Percentiles rank a stretch among this genome's conserved stretches.
Evolutionary conservation across 1,284 basidiomycete genomes (phyloP).

Genomic region (Leucoagaricus sp.): DNA sequence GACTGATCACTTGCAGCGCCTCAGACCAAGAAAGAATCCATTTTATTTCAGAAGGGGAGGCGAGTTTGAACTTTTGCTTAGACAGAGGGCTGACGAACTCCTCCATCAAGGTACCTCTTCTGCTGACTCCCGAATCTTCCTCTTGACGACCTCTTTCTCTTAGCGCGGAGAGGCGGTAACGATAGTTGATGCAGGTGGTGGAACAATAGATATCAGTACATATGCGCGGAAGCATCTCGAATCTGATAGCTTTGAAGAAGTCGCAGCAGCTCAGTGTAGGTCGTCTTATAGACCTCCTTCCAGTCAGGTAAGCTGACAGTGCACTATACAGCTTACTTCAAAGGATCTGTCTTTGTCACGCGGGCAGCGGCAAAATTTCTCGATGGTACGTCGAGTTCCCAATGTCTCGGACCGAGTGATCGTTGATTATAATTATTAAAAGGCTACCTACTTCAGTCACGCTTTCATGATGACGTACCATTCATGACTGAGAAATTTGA

Average conservation of each 20-base stretch:
- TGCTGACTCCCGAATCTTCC: neutral
- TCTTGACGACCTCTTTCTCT: neutral
- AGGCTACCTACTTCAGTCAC: slow-evolving; percentile 27
- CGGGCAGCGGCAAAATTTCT: slow-evolving; percentile 38
- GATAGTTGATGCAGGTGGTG: slow-evolving; percentile 61
- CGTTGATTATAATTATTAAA: neutral
- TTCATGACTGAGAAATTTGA: slow-evolving; percentile 51
- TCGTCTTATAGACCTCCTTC: neutral
- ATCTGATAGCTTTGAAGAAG: slow-evolving; percentile 30
- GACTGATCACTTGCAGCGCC: slow-evolving; percentile 21
- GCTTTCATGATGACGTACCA: slow-evolving; percentile 38
- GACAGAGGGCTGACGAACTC: slow-evolving; percentile 31
- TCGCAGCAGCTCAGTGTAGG: slow-evolving; percentile 32
- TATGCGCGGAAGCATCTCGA: slow-evolving; percentile 34
- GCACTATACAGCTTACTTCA: slow-evolving; percentile 28
- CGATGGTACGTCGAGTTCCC: slow-evolving; percentile 26
- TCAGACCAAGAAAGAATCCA: slow-evolving; percentile 31
- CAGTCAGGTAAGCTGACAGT: neutral
- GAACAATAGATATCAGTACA: slow-evolving; percentile 56
- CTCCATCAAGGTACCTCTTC: slow-evolving; percentile 13
- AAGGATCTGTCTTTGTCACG: slow-evolving; percentile 44
- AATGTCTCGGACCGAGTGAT: neutral
- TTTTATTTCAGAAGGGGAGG: slow-evolving; percentile 46
- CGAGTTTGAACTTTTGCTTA: slow-evolving; percentile 42
- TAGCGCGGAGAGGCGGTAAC: slow-evolving; percentile 45